Percentiles rank a stretch among this genome's conserved stretches.
Evolutionary conservation across 1,284 basidiomycete species (phyloP).

Genomic region (Ganoderma sinense): DNA sequence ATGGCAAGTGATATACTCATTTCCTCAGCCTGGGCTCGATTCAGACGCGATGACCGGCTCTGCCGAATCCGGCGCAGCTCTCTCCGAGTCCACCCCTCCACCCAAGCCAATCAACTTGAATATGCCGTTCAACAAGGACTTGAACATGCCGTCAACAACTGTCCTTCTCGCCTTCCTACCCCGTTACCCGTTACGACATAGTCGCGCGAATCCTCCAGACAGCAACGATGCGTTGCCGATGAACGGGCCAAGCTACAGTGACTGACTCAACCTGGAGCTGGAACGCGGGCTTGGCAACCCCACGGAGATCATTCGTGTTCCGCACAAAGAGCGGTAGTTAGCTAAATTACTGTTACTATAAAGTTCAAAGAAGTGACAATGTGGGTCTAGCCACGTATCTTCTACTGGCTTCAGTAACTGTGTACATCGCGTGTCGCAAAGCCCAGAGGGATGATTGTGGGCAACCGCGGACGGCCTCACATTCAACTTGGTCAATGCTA

Average conservation of each 20-base stretch:
- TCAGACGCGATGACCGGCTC: neutral
- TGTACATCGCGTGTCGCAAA: no score
- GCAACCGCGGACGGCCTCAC: no score
- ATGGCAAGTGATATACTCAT: neutral
- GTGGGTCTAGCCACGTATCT: no score
- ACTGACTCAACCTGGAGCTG: neutral
- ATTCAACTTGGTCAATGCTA: no score
- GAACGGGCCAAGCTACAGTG: neutral
- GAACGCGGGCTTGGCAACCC: neutral
- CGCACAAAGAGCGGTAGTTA: neutral
- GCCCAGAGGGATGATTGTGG: no score
- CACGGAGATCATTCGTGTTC: neutral
- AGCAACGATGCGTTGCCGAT: neutral
- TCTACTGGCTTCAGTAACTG: no score
- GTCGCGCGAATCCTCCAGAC: neutral
- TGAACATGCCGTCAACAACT: neutral
- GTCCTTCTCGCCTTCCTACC: neutral
- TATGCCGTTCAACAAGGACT: neutral
- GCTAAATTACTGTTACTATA: neutral
- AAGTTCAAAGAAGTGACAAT: no score
- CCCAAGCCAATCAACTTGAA: neutral
- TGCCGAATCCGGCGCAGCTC: neutral
- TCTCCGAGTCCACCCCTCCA: neutral
- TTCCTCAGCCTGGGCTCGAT: neutral
- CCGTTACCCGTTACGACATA: neutral